Evolutionary conservation across 2,329 filamentous ascomycete genomes (phyloP).

Genomic region (Trichoderma afroharzianum): DNA sequence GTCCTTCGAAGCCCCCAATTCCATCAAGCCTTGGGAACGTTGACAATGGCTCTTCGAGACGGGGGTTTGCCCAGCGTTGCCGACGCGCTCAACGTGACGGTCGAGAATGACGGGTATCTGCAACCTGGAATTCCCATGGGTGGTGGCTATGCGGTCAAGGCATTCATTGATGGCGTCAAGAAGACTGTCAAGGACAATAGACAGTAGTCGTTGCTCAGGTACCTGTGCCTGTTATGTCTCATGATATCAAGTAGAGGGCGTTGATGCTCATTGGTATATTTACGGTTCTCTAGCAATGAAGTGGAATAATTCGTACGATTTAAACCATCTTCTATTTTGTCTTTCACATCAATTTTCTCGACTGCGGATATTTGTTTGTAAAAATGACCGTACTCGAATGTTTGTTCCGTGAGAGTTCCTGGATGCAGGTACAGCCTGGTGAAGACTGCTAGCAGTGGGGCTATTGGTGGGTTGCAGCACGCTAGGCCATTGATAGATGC

Average conservation of each 20-base stretch:
- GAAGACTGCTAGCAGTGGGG: slow-evolving; percentile 1
- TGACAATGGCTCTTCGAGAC: slow-evolving; percentile 85
- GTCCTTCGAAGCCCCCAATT: slow-evolving; percentile 90
- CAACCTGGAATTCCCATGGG: slow-evolving; percentile 78
- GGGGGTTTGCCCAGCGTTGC: slow-evolving; percentile 87
- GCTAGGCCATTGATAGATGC: slow-evolving; percentile 10
- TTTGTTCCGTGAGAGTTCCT: not conserved
- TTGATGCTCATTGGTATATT: not conserved
- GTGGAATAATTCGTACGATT: not conserved
- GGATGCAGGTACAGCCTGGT: slow-evolving; percentile 3
- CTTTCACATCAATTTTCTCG: not conserved
- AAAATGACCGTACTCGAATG: not conserved
- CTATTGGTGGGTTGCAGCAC: not conserved
- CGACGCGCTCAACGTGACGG: slow-evolving; percentile 75
- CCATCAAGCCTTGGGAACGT: slow-evolving; percentile 75
- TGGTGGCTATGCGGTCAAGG: slow-evolving; percentile 83
- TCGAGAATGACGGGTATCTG: slow-evolving; percentile 82
- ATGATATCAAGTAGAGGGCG: not conserved
- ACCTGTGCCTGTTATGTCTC: not conserved
- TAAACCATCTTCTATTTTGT: not conserved
- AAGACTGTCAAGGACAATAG: slow-evolving; percentile 64
- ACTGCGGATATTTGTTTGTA: not conserved
- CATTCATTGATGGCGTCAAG: slow-evolving; percentile 87
- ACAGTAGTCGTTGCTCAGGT: slow-evolving; percentile 19
- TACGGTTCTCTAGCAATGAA: not conserved